Evolutionary conservation across 2,329 filamentous ascomycete genomes (phyloP), one percentile per base, ranked within the genome.

Genomic region (Fusarium pseudocircinatum): DNA sequence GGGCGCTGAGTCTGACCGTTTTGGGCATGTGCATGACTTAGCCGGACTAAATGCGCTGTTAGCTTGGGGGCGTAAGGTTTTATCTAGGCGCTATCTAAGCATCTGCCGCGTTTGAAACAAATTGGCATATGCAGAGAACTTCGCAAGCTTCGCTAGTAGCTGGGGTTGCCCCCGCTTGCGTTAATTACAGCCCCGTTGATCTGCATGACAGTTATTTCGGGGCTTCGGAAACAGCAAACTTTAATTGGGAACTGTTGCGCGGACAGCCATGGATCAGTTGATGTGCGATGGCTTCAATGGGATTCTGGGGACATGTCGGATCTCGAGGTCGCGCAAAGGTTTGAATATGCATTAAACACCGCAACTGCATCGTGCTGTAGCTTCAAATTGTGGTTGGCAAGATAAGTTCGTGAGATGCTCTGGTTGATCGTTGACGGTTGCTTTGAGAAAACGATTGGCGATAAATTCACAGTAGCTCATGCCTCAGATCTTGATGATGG

Each of bases 61-160:
- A 28, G 43, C 43, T 15, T 28, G 53, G 57, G 46, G 64, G 63
- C 53, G 26, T 36, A 46, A 53, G 30, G 32, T 37, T 61, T 67
- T 28, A 61, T 67, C 63, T 67, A 53, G 40, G 6, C 53, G 65
- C 63, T 67, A 67, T 67, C 63, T 32, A 37, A 15, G 24, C 54
- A 67, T 53, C 4, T 61, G 20, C 54, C 53, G 54, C 8, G 57
- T 60, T 60, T 26, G 20, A 60, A 20, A 39, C 13, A 52, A 39
- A 59, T 59, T 60, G 44, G 26, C 26, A 15, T 52, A 52, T 39
- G 20, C 34, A 28, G 26, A 36, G 42, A 60, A 24, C 50, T 54
- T 53, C 5, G 50, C 14, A 20, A 53, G 24, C 14, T 18, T 54
- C 11, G 50, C 4, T 22, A 40, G 50, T 2, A 3, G 7, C 18